Evolutionary conservation across 2,329 filamentous ascomycete genomes (phyloP), one percentile per base, ranked within the genome.

Genomic region (Fusarium abutilonis): DNA sequence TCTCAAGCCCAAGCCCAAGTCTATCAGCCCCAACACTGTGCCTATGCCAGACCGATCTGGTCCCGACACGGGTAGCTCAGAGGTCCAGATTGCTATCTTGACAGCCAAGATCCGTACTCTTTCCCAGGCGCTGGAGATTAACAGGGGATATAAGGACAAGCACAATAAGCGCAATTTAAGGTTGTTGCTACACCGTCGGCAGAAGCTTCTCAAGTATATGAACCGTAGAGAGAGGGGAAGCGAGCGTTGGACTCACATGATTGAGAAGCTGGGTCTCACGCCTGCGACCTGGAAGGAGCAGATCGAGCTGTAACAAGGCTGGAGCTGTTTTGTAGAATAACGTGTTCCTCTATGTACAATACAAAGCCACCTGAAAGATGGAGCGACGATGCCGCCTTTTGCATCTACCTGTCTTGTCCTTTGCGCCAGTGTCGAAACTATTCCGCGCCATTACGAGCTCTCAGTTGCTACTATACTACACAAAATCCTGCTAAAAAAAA

Each of bases 31-130:
- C 68, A 72, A 77, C 49, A 72, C 69, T 14, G 73, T 75, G 68
- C 76, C 76, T 56, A 77, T 70, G 78, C 79, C 76, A 55, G 65
- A 68, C 23, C 89, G 96, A 29, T 87, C 88, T n/a, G 95, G 95
- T 0, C 90, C 90, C 6, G 95, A 99, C 74, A 99, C 94, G 1
- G 95, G 95, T 32, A 96, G 92, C 70, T 92, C 92, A 7, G 95
- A 99, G 78, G 96, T 99, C n/a, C 95, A 99, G 81, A 92, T 96
- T 66, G 93, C 93, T 41, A 96, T 99, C 69, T 77, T 99, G 74
- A 99, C 95, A 4, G 86, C 92, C 54, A 98, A 97, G 83, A 99
- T 99, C 74, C 84, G 92, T 63, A 88, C 89, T 21, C 76, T 99
- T 45, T 89, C 90, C 14, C 83, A 90, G 67, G 88, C 89, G 65